phyloP scores from a whole-genome alignment of 1,284 basidiomycete species.

The Naganishia albida region DNA sequence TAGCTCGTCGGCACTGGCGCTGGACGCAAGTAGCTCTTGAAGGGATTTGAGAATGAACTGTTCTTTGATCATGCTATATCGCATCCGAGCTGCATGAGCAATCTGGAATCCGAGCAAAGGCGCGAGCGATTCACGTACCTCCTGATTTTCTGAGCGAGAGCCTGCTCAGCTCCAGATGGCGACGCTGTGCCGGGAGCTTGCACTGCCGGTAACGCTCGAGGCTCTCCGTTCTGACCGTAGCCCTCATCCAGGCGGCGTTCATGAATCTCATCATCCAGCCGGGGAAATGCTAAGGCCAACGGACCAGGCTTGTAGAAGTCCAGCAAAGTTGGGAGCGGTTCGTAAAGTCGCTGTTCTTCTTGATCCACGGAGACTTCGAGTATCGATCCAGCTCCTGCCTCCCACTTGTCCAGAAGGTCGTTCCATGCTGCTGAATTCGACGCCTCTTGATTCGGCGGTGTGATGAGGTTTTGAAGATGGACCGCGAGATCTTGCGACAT shows the following conservation, averaged over 20 bases:
- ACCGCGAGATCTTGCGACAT: slow-evolving; percentile 21
- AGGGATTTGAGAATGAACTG: slow-evolving; percentile 13
- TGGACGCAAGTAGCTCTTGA: slow-evolving; percentile 18
- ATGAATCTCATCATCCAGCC: slow-evolving; percentile 20
- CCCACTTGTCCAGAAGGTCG: slow-evolving; percentile 26
- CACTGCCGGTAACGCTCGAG: not conserved
- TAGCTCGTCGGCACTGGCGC: slow-evolving; percentile 10
- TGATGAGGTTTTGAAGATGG: slow-evolving; percentile 14
- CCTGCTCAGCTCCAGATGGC: slow-evolving; percentile 3
- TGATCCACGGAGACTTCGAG: not conserved
- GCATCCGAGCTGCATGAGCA: not conserved
- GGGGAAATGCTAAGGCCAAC: slow-evolving; percentile 8
- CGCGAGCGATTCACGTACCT: slow-evolving; percentile 7
- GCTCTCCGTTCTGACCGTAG: slow-evolving; percentile 17
- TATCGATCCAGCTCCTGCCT: slow-evolving; percentile 3
- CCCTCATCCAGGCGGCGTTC: not conserved
- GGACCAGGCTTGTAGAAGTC: slow-evolving; percentile 32
- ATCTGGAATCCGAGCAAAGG: not conserved
- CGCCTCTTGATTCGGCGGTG: not conserved
- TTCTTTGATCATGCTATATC: slow-evolving; percentile 6
- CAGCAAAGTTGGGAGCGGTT: slow-evolving; percentile 31
- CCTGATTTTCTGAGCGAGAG: slow-evolving; percentile 14
- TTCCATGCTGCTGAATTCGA: slow-evolving; percentile 16
- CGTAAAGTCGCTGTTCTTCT: slow-evolving; percentile 4
- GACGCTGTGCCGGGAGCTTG: not conserved